phyloP scores from a whole-genome alignment of 352 stramenopile genomes.

The Pythium phragmiticola region DNA sequence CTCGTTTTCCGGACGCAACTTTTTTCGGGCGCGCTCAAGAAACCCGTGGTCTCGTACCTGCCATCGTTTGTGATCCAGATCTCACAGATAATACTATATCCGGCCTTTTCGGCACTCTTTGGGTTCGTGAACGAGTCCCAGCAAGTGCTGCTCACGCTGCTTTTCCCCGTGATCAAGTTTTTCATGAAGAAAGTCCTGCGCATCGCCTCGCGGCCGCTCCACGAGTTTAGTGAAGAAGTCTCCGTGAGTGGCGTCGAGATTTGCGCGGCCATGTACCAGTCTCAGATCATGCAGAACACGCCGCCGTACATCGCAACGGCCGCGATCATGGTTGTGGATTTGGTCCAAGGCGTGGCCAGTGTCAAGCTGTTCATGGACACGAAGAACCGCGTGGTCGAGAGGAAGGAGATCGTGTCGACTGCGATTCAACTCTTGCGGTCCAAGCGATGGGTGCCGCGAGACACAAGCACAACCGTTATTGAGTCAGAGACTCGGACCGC shows the following conservation, averaged over 20 bases:
- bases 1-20: neutral
- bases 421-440: neutral
- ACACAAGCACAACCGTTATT: too few species aligned
- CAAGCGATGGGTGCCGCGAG: too few species aligned
- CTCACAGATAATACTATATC: slow-evolving; percentile 19
- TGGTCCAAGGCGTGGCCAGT: neutral
- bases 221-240: slow-evolving; percentile 11
- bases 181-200: neutral
- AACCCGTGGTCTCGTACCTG: neutral
- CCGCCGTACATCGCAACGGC: neutral
- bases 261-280: slow-evolving; percentile 11
- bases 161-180: slow-evolving; percentile 19
- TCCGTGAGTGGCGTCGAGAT: slow-evolving; percentile 23
- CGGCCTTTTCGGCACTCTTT: slow-evolving; percentile 17
- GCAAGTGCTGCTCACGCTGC: slow-evolving; percentile 8
- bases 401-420: neutral
- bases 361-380: neutral
- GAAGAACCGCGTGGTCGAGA: too few species aligned
- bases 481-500: too few species aligned
- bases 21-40: neutral
- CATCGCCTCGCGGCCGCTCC: neutral
- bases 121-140: neutral
- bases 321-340: neutral
- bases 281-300: neutral
- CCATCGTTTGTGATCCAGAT: neutral